Base-by-base conservation (phyloP, 768 basidiomycete species). In the Trametes gibbosa region DNA sequence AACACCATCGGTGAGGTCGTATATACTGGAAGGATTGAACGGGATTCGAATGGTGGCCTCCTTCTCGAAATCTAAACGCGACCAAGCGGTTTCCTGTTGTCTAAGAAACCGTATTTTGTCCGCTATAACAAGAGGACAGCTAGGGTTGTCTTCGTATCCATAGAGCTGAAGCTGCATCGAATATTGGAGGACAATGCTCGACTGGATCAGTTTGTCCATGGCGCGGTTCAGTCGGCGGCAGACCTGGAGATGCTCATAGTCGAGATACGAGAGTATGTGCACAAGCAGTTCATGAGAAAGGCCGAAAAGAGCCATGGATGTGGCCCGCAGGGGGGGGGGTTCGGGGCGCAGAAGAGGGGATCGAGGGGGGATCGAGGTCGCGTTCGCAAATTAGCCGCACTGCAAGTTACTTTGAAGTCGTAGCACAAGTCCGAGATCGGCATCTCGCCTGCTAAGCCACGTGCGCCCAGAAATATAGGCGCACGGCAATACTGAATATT, bases 1-100 rank as follows among this genome's bases (percentile, higher is more conserved):
- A 5, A 69, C 41, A 6, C 66, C 68, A 37, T 59, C 61, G 29
- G 66, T 65, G 37, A 69, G 61, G 47, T 69, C 68, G 39, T 69
- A 69, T 47, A 69, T 69, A 25, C 65, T 58, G 16, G 65, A 64
- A 0, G 68, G 64, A 29, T 50, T 55, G 53, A 64, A 65, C 3
- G 51, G 41, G 5, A 66, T 60, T 14, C 34, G 43, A 27, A 66
- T 54, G 39, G 29, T 24, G 0, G 41, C 55, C 39, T 53, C 47
- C 13, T 55, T 58, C 7, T 51, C 50, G 45, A 63, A 66, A 21
- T 65, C 62, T 1, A 63, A 43, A 27, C 57, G 45, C 2, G 53
- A 23, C 63, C 66, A 67, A 3, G 63, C 56, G 10, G 16, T 32
- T 32, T 63, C 59, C 37, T 58, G 59, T n/a, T 52, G 53, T 32